phyloP scores from a whole-genome alignment of 164 flowering plant genomes.

The Kingdonia uniflora region DNA sequence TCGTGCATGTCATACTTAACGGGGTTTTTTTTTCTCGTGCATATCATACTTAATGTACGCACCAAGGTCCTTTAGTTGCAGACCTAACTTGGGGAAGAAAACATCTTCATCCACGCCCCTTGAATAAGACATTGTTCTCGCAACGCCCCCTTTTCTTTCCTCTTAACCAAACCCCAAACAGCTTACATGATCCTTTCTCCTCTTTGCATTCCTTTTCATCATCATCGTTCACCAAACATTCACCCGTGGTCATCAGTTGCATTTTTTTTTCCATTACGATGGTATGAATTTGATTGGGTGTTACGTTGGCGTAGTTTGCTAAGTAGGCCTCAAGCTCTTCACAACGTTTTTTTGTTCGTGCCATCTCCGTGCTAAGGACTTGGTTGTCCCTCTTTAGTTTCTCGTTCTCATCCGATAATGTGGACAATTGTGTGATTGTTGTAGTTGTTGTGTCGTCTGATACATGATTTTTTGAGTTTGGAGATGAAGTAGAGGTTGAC shows the following conservation, averaged over 20 bases:
- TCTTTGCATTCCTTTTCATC: constrained; percentile 7
- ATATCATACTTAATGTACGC: neutral
- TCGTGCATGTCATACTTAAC: neutral
- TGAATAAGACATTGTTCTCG: constrained; percentile 10
- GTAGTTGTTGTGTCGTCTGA: constrained; percentile 28
- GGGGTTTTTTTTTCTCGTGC: no score
- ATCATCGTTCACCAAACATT: neutral
- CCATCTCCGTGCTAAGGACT: constrained; percentile 55
- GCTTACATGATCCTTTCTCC: constrained; percentile 20
- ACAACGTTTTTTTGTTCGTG: constrained; percentile 55
- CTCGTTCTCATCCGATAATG: constrained; percentile 65
- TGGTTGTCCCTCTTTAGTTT: constrained; percentile 54
- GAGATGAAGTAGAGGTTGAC: constrained; percentile 53
- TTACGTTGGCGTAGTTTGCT: constrained; percentile 39
- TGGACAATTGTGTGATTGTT: constrained; percentile 21
- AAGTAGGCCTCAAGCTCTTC: constrained; percentile 50
- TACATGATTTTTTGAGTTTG: constrained; percentile 33
- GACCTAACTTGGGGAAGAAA: constrained; percentile 16
- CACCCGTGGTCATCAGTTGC: no score
- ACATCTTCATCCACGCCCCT: constrained; percentile 29
- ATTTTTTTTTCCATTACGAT: neutral
- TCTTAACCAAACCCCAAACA: constrained; percentile 77
- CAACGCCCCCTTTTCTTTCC: constrained; percentile 20
- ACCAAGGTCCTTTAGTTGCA: constrained; percentile 14
- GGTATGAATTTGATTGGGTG: constrained; percentile 38